Conservation (phyloP, 2,329 filamentous ascomycete genomes). For the Phialophora expanda region DNA sequence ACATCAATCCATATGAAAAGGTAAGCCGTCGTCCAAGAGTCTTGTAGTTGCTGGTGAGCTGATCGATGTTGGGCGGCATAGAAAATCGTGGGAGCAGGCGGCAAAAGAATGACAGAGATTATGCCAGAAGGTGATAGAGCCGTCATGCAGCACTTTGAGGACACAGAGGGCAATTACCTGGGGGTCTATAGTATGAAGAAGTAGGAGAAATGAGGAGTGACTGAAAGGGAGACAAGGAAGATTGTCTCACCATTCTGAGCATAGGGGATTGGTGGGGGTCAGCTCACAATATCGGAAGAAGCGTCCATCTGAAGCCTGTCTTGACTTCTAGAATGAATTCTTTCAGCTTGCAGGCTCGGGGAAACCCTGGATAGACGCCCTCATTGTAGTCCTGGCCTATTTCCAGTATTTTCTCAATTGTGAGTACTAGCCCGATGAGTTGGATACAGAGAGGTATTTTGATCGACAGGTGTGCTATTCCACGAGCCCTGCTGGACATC, state of each 20-base stretch:
- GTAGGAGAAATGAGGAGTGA: not conserved
- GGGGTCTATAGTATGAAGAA: conserved; percentile 35
- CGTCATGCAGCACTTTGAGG: conserved; percentile 36
- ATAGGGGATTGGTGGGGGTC: not conserved
- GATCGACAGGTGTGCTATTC: not conserved
- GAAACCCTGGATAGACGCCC: not conserved
- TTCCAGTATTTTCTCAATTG: not conserved
- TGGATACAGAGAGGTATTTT: not conserved
- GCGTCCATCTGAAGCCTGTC: not conserved
- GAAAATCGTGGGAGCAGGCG: conserved; percentile 35
- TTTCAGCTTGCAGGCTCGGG: not conserved
- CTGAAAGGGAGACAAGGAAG: not conserved
- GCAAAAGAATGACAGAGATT: conserved; percentile 33
- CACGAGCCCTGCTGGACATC: not conserved
- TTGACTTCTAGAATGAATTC: not conserved
- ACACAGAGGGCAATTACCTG: conserved; percentile 39
- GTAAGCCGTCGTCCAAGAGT: conserved; percentile 20
- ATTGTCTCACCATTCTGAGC: not conserved
- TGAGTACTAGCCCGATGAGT: not conserved
- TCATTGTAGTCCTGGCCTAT: not conserved
- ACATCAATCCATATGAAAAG: conserved; percentile 33
- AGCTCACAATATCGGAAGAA: not conserved
- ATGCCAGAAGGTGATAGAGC: conserved; percentile 35
- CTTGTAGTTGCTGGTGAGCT: not conserved
- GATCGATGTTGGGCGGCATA: conserved; percentile 7